phyloP scores from a whole-genome alignment of 805 yeast species.

The Pichia nakasei region DNA sequence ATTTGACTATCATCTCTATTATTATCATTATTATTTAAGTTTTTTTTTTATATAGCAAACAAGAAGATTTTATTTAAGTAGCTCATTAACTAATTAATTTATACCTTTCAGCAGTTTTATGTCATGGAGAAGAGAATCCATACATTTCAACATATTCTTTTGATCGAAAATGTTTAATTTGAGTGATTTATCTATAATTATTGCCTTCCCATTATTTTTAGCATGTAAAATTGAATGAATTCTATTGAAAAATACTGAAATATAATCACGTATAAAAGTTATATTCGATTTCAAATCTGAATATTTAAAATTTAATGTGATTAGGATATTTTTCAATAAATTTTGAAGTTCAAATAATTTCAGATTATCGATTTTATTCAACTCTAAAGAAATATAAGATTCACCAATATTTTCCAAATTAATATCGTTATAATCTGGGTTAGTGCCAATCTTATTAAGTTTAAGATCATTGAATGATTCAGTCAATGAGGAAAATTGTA shows the following conservation, averaged over 20 bases:
- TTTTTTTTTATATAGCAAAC: slow-evolving; percentile 4
- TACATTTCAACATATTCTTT: slow-evolving; percentile 9
- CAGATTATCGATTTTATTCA: slow-evolving; percentile 10
- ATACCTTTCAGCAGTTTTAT: slow-evolving; percentile 8
- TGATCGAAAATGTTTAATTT: slow-evolving; percentile 5
- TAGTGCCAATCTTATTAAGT: neutral
- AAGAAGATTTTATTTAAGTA: neutral
- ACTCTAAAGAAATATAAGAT: neutral
- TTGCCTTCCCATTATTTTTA: neutral
- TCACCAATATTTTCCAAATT: slow-evolving; percentile 1
- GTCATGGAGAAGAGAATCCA: slow-evolving; percentile 10
- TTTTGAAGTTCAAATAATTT: slow-evolving; percentile 13
- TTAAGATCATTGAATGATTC: no score
- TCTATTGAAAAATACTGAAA: slow-evolving; percentile 9
- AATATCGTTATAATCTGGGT: neutral
- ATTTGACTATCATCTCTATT: neutral
- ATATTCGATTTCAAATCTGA: slow-evolving; percentile 6
- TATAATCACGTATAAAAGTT: slow-evolving; percentile 11
- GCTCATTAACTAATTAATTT: neutral
- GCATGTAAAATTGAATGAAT: slow-evolving; percentile 12
- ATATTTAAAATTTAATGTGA: slow-evolving; percentile 9
- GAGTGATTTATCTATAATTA: slow-evolving; percentile 2
- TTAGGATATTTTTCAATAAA: slow-evolving; percentile 14
- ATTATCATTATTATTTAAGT: neutral
- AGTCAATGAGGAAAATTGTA: neutral